Percentiles rank a stretch among this genome's conserved stretches.
phyloP scores from a whole-genome alignment of 169 alveolate species.

The Plasmodium gaboni region DNA sequence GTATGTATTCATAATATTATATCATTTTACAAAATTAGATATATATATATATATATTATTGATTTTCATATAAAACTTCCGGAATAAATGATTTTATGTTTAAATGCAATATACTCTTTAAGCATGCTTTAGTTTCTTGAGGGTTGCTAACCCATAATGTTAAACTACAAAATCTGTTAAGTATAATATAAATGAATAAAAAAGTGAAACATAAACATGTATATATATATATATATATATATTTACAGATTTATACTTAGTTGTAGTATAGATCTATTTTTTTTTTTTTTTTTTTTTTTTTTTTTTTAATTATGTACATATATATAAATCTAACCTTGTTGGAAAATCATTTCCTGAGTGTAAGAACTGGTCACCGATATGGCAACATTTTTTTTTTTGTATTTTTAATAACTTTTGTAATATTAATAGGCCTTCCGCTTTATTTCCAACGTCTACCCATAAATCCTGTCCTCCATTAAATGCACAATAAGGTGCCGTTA shows the following conservation, averaged over 20 bases:
- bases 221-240: background rate
- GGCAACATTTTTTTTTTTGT: constrained; percentile 72
- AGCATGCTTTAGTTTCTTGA: constrained; percentile 77
- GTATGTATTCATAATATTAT: background rate
- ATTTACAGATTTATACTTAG: background rate
- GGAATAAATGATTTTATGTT: constrained; percentile 62
- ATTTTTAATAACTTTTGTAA: constrained; percentile 70
- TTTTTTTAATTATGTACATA: background rate
- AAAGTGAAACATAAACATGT: background rate
- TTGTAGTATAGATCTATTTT: background rate
- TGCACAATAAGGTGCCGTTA: constrained; percentile 79
- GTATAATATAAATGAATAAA: background rate
- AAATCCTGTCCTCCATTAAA: constrained; percentile 82
- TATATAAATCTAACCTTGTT: constrained; percentile 61
- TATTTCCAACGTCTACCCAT: constrained; percentile 82
- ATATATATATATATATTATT: constrained; percentile 9
- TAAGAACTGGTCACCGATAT: constrained; percentile 81
- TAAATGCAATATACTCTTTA: constrained; percentile 59
- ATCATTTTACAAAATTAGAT: constrained; percentile 3
- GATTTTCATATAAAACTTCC: constrained; percentile 53
- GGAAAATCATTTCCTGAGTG: constrained; percentile 80
- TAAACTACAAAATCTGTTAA: constrained; percentile 75
- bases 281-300: background rate
- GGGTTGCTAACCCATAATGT: constrained; percentile 79
- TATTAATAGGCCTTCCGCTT: constrained; percentile 76